These are phyloP conservation scores for Xylaria bambusicola DNA, from an alignment of 495 filamentous ascomycete genomes.

Conservation along the genomic window DNA sequence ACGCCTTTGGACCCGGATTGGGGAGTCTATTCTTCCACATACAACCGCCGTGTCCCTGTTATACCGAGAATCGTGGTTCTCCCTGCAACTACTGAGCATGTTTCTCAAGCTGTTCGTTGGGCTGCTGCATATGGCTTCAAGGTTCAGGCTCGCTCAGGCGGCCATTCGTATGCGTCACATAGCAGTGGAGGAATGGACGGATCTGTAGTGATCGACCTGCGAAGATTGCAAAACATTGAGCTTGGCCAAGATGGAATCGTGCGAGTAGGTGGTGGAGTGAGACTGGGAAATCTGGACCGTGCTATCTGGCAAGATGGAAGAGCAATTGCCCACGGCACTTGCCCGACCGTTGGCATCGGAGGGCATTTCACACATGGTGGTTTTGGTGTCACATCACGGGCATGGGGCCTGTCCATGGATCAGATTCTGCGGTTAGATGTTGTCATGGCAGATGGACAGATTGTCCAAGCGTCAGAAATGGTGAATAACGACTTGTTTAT, in stretches of 20 bases:
- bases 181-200: conserved; percentile 51
- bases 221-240: conserved; percentile 37
- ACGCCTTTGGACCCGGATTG: conserved; percentile 28
- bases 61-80: conserved; percentile 58
- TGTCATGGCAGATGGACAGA: conserved; percentile 61
- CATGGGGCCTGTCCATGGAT: conserved; percentile 67
- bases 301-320: conserved; percentile 53
- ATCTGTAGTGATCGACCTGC: conserved; percentile 53
- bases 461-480: conserved; percentile 42
- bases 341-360: conserved; percentile 61
- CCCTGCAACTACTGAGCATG: conserved; percentile 50
- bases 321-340: conserved; percentile 66
- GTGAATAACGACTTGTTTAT: conserved; percentile 55
- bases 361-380: conserved; percentile 74
- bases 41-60: conserved; percentile 60
- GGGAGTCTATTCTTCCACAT: conserved; percentile 40
- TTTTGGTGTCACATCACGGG: conserved; percentile 61
- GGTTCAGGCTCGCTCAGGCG: conserved; percentile 66
- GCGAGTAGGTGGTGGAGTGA: conserved; percentile 57
- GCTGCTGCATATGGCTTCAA: conserved; percentile 48
- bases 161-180: conserved; percentile 69
- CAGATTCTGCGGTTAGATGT: conserved; percentile 60
- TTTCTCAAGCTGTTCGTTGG: conserved; percentile 53
- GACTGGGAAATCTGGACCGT: conserved; percentile 60
- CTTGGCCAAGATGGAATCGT: conserved; percentile 44